These are phyloP conservation scores for Trichophyton simii DNA, from an alignment of 2,329 filamentous ascomycete species.

Conservation along the genomic window DNA sequence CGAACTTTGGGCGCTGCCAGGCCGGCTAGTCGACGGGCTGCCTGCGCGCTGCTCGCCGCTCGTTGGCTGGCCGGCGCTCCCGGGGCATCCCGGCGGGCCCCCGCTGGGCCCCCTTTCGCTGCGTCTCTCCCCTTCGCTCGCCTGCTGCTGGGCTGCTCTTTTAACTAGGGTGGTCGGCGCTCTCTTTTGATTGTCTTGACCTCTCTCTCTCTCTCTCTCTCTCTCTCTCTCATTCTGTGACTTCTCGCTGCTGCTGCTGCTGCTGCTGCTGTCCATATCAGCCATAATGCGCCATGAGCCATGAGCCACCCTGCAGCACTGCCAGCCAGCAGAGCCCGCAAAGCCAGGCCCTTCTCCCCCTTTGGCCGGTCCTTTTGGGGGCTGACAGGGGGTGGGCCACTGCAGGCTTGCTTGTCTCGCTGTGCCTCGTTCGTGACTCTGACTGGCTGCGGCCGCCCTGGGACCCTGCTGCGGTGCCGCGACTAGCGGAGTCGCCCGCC, in stretches of 20 bases:
- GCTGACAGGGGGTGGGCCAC: background rate
- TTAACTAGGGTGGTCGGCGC: no score
- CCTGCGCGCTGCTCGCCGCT: background rate
- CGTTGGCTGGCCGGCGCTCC: background rate
- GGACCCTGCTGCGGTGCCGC: background rate
- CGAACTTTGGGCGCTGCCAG: background rate
- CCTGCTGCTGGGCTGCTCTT: no score
- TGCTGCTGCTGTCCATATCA: background rate
- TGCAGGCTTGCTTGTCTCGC: background rate
- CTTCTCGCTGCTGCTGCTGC: background rate
- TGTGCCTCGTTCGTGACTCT: background rate
- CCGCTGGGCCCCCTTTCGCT: background rate
- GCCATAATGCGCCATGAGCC: background rate
- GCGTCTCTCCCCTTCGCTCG: no score
- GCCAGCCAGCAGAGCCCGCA: background rate
- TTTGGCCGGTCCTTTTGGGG: background rate
- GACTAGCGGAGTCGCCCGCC: conserved; percentile 1
- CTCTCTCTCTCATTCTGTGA: no score
- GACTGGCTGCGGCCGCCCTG: background rate
- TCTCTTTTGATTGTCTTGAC: no score
- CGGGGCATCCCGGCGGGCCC: background rate
- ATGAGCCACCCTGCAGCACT: background rate
- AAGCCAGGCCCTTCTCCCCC: background rate
- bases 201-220: no score
- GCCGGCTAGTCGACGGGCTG: no score